phyloP scores from a whole-genome alignment of 495 filamentous ascomycete species.

The Hyaloscypha bicolor region DNA sequence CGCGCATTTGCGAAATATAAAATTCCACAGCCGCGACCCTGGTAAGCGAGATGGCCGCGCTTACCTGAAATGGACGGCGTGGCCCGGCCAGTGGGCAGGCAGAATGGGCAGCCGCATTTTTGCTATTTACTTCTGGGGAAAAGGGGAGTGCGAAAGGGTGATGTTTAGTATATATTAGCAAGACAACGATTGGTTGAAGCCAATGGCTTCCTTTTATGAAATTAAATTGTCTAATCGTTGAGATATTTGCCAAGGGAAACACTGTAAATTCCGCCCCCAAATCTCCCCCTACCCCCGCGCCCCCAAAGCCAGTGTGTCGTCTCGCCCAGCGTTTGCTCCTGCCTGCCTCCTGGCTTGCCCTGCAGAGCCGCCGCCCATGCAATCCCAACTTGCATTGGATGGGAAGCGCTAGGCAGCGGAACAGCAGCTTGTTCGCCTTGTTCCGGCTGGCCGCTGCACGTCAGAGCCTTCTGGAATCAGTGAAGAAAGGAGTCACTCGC shows the following conservation, averaged over 20 bases:
- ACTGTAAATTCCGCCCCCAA: too few relatives aligned
- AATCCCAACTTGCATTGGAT: not conserved
- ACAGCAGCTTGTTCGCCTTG: constrained; percentile 10
- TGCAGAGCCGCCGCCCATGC: not conserved
- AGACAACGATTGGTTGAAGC: too few relatives aligned
- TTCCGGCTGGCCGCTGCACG: not conserved
- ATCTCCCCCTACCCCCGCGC: too few relatives aligned
- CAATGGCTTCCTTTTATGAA: too few relatives aligned
- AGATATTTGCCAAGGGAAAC: too few relatives aligned
- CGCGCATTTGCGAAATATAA: constrained; percentile 13
- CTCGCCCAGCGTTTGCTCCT: too few relatives aligned
- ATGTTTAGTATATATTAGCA: not conserved
- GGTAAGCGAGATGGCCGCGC: constrained; percentile 16
- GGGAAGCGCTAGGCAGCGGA: constrained; percentile 3
- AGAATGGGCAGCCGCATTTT: not conserved
- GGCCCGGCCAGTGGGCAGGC: not conserved
- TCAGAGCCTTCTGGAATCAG: constrained; percentile 1
- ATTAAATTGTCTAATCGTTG: too few relatives aligned
- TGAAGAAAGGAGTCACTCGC: constrained; percentile 9
- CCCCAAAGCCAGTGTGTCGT: too few relatives aligned
- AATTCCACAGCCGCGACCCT: constrained; percentile 24
- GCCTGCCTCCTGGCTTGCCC: not conserved
- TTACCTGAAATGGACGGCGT: not conserved
- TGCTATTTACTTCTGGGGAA: not conserved
- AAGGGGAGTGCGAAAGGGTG: not conserved